A percentile compares a stretch with the other conserved stretches of the same genome.
Conservation (phyloP, 176 grass and related monocot species). For the Bothriochloa decipiens region DNA sequence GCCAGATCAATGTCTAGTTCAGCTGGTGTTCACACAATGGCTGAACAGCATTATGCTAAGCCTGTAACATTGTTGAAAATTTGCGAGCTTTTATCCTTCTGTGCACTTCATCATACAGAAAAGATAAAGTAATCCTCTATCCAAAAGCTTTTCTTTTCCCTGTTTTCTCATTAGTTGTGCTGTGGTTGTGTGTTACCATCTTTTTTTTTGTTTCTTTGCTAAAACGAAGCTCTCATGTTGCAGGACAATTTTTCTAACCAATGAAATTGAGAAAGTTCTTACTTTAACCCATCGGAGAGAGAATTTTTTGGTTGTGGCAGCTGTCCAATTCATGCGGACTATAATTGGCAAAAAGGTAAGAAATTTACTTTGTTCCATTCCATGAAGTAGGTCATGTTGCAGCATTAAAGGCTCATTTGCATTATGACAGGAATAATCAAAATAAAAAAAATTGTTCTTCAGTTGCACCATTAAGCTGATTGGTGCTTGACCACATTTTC, state of each 20-base stretch:
- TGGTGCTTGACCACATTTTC: slow-evolving; percentile 15
- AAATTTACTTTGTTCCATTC: slow-evolving; percentile 28
- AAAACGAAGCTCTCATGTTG: slow-evolving; percentile 32
- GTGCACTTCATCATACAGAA: slow-evolving; percentile 68
- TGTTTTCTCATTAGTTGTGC: slow-evolving; percentile 33
- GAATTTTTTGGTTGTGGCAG: slow-evolving; percentile 71
- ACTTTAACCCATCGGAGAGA: slow-evolving; percentile 74
- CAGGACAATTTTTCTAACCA: slow-evolving; percentile 67
- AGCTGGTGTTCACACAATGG: slow-evolving; percentile 41
- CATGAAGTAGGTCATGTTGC: slow-evolving; percentile 21
- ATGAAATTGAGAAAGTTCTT: slow-evolving; percentile 84
- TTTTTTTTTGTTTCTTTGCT: slow-evolving; percentile 40
- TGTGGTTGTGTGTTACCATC: background rate
- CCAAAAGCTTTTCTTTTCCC: slow-evolving; percentile 1
- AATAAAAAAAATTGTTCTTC: slow-evolving; percentile 4
- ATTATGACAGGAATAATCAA: slow-evolving; percentile 14
- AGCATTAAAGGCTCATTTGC: slow-evolving; percentile 26
- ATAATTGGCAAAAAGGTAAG: slow-evolving; percentile 78
- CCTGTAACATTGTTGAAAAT: slow-evolving; percentile 78
- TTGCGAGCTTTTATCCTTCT: slow-evolving; percentile 86
- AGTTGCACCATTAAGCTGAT: slow-evolving; percentile 15
- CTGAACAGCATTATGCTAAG: slow-evolving; percentile 46
- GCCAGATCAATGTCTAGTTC: slow-evolving; percentile 38
- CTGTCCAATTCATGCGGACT: slow-evolving; percentile 76
- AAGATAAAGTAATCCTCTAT: slow-evolving; percentile 71